phyloP scores from a whole-genome alignment of 139 green algal genomes.

The Auxenochlorella protothecoides region DNA sequence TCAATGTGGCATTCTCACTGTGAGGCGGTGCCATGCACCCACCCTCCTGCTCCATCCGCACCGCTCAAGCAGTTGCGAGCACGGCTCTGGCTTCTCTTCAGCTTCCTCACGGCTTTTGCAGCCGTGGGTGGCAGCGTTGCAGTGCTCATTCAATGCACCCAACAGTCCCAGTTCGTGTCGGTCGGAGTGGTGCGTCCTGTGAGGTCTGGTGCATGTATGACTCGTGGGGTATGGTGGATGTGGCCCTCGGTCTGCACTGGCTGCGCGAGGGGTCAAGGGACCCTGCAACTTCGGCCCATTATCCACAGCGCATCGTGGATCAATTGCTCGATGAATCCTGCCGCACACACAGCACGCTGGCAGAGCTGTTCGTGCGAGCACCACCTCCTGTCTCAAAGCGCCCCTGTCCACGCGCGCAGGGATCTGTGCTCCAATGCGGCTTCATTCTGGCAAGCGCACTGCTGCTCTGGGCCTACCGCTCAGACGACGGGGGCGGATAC shows the following conservation, averaged over 20 bases:
- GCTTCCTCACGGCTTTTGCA: conserved; percentile 24
- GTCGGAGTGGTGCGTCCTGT: conserved; percentile 27
- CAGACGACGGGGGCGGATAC: conserved; percentile 1
- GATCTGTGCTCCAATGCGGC: conserved; percentile 28
- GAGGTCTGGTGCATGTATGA: not conserved
- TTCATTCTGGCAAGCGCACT: conserved; percentile 24
- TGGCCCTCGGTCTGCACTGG: too few species aligned
- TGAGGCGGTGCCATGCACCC: too few species aligned
- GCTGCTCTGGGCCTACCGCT: conserved; percentile 27
- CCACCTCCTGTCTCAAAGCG: not conserved
- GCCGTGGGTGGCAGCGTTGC: conserved; percentile 29
- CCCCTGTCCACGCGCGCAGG: conserved; percentile 2
- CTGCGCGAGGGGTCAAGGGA: too few species aligned
- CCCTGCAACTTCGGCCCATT: not conserved
- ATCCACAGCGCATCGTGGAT: not conserved
- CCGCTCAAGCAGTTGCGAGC: conserved; percentile 15
- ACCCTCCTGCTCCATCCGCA: too few species aligned
- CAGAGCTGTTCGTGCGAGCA: not conserved
- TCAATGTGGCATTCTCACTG: too few species aligned
- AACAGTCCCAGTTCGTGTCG: conserved; percentile 5
- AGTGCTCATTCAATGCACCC: conserved; percentile 18
- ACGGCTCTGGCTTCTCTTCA: conserved; percentile 29
- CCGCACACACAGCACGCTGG: not conserved
- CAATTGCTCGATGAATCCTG: too few species aligned
- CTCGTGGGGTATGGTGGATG: too few species aligned